Evolutionary conservation across 176 grass and related monocot genomes (phyloP).

Genomic region (Ensete ventricosum): DNA sequence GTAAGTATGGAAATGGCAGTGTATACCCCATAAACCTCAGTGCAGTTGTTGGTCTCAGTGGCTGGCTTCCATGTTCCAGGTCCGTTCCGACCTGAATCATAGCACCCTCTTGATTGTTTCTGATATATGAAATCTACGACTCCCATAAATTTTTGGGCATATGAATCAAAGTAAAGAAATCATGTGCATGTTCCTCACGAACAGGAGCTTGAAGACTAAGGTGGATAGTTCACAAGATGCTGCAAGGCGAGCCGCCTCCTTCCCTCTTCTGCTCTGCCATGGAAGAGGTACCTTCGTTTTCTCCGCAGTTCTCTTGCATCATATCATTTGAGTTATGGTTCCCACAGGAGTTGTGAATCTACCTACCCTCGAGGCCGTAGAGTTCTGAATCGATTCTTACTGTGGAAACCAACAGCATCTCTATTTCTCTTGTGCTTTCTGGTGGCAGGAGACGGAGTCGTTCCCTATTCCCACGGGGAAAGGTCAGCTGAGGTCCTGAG

Average conservation of each 20-base stretch:
- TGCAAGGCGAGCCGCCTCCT: slow-evolving; percentile 44
- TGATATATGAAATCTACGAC: too few species aligned
- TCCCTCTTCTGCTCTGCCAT: slow-evolving; percentile 75
- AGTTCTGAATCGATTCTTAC: too few species aligned
- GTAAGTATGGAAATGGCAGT: slow-evolving; percentile 53
- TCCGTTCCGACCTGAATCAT: background rate
- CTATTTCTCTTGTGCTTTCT: background rate
- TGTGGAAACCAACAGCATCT: too few species aligned
- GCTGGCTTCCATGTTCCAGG: slow-evolving; percentile 96
- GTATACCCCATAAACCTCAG: slow-evolving; percentile 62
- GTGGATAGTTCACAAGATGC: slow-evolving; percentile 69
- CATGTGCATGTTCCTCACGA: background rate
- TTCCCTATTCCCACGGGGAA: slow-evolving; percentile 60
- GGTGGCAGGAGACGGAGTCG: slow-evolving; percentile 66
- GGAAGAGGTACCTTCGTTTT: slow-evolving; percentile 46
- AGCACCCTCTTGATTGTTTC: too few species aligned
- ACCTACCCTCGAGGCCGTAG: background rate
- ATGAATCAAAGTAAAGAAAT: background rate
- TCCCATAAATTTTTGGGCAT: background rate
- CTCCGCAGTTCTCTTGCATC: too few species aligned
- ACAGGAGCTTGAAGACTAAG: slow-evolving; percentile 64
- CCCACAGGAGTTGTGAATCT: background rate
- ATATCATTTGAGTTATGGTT: too few species aligned
- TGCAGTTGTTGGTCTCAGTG: slow-evolving; percentile 55
- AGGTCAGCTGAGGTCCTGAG: slow-evolving; percentile 54